These are phyloP conservation scores for Neonectria neomacrospora DNA, from an alignment of 2,329 filamentous ascomycete genomes.

Conservation along the genomic window DNA sequence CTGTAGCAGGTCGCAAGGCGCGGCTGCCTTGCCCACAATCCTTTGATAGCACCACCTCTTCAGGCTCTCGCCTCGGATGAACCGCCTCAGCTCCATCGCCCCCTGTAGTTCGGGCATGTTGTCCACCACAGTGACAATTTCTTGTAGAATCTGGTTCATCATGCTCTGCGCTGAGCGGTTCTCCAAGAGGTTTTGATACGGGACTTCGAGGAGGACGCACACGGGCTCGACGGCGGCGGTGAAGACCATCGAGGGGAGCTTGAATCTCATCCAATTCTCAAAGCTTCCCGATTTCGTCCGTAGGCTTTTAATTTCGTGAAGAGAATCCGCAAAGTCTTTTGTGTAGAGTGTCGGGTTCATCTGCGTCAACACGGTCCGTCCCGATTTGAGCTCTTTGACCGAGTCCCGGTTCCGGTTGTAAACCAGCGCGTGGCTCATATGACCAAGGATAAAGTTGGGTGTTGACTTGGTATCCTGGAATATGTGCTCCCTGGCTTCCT, in stretches of 20 bases:
- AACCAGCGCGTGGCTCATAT: slow-evolving; percentile 61
- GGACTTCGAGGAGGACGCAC: slow-evolving; percentile 80
- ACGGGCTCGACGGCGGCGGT: slow-evolving; percentile 83
- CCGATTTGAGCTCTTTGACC: slow-evolving; percentile 51
- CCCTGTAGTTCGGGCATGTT: slow-evolving; percentile 78
- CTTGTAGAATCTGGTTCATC: slow-evolving; percentile 77
- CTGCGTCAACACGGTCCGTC: slow-evolving; percentile 48
- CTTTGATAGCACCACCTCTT: slow-evolving; percentile 64
- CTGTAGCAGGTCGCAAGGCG: slow-evolving; percentile 72
- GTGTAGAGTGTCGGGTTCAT: slow-evolving; percentile 30
- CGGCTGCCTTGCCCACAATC: slow-evolving; percentile 58
- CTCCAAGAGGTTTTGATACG: slow-evolving; percentile 76
- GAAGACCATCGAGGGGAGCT: slow-evolving; percentile 82
- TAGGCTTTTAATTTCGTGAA: slow-evolving; percentile 39
- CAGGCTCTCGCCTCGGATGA: slow-evolving; percentile 69
- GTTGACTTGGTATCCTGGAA: slow-evolving; percentile 74
- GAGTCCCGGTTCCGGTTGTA: slow-evolving; percentile 54
- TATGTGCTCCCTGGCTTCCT: slow-evolving; percentile 76
- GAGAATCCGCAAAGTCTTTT: slow-evolving; percentile 36
- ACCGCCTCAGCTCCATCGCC: slow-evolving; percentile 65
- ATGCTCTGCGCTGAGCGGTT: slow-evolving; percentile 73
- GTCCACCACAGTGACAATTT: slow-evolving; percentile 78
- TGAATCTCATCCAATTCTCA: slow-evolving; percentile 70
- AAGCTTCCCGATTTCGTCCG: slow-evolving; percentile 39
- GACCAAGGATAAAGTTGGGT: slow-evolving; percentile 81